Evolutionary conservation across 768 basidiomycete species (phyloP).

Genomic region (Trametes cubensis): DNA sequence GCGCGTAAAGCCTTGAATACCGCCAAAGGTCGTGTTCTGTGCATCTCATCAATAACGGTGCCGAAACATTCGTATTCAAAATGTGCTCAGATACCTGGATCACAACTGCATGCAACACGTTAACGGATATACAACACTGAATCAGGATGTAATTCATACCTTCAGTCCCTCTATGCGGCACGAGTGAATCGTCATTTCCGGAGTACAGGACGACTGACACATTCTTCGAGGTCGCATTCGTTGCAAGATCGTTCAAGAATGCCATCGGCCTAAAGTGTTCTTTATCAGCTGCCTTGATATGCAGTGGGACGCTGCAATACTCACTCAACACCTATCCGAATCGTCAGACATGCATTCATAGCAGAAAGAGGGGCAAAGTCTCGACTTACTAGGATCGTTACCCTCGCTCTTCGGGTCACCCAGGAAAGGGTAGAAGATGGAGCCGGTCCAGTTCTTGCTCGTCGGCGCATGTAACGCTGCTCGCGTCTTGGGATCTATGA

Average conservation of each 20-base stretch:
- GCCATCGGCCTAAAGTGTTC: constrained; percentile 52
- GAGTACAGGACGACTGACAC: constrained; percentile 63
- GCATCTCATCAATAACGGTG: not conserved
- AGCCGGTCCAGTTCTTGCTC: constrained; percentile 48
- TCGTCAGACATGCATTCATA: not conserved
- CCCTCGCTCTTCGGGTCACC: constrained; percentile 21
- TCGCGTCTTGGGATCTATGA: constrained; percentile 52
- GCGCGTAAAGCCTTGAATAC: constrained; percentile 72
- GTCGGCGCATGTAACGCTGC: constrained; percentile 70
- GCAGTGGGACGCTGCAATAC: constrained; percentile 10
- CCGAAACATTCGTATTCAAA: not conserved
- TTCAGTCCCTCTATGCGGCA: constrained; percentile 65
- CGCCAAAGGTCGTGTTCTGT: constrained; percentile 82
- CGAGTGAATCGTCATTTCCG: constrained; percentile 69
- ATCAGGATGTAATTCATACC: constrained; percentile 38
- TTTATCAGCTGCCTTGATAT: not conserved
- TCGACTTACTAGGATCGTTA: constrained; percentile 39
- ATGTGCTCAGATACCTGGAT: constrained; percentile 47
- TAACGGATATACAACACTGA: not conserved
- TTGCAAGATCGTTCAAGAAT: constrained; percentile 64
- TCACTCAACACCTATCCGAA: constrained; percentile 38
- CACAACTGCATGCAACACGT: constrained; percentile 26
- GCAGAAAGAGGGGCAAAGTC: not conserved
- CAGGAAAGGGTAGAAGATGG: constrained; percentile 36
- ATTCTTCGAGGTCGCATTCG: constrained; percentile 55